Base-by-base conservation (phyloP, 2,329 filamentous ascomycete genomes). In the Domatiomyces catenatus region DNA sequence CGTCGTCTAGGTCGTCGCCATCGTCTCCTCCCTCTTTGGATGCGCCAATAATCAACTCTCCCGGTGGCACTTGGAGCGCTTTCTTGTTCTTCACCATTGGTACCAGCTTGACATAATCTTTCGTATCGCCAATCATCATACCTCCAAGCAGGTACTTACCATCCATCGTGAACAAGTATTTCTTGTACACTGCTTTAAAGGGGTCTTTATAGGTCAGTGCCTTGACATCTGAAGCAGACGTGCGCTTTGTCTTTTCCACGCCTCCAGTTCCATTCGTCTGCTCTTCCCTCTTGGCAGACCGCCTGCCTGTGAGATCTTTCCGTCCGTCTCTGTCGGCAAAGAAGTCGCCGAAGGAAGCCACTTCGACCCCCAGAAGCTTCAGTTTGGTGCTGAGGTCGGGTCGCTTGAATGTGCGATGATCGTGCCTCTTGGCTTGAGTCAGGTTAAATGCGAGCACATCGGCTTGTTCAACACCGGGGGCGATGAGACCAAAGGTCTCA, bases 101-200 rank as follows among this genome's bases (percentile, higher is more conserved):
- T 1, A 93, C 85, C 19, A 94, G 70, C 65, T 90, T 94, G 68
- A 93, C 77, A 62, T 94, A 94, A 68, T 94, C 88, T 55, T 78
- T 83, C 0, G 86, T 93, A 61, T 94, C 88, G 42, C 88, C 89
- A 54, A 94, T 92, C 86, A 94, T 94, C 86, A 94, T 94, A 3
- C 88, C 89, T n/a, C 88, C 88, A 0, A 94, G 77, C 1, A 94
- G 71, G 60, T 90, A 90, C 64, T 93, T 93, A 22, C 88, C 88
- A 62, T 94, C 89, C 62, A 81, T 71, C 0, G 88, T 93, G 62
- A 94, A 94, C 8, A 94, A 70, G 65, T 92, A 94, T 63, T 94
- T 94, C 66, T 94, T 94, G 71, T 94, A 94, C 1, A 94, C 79
- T 46, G 86, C 81, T 50, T 81, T 76, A 63, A 94, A 94, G 0